Evolutionary conservation across 179 eudicot genomes (phyloP).

Genomic region (Nepenthes alata): DNA sequence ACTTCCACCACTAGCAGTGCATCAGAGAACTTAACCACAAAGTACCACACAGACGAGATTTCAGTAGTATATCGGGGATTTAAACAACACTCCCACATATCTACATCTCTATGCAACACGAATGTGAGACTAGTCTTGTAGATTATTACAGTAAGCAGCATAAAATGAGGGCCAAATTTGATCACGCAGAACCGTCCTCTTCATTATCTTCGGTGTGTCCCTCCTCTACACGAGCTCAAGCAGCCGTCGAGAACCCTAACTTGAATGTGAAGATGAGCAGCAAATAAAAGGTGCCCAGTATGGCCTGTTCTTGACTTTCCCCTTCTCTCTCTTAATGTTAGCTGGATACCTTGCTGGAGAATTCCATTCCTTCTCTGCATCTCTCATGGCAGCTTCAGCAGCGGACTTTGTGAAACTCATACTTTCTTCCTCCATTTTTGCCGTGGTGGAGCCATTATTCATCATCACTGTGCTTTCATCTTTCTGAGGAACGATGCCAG

Average conservation of each 20-base stretch:
- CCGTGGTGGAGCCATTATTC: slow-evolving; percentile 10
- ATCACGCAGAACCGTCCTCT: too few relatives aligned
- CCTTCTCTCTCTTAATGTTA: slow-evolving; percentile 41
- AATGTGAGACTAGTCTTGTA: too few relatives aligned
- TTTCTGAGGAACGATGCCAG: background rate
- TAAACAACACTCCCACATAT: too few relatives aligned
- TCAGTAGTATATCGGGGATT: too few relatives aligned
- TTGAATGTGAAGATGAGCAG: slow-evolving; percentile 9
- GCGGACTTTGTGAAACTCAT: background rate
- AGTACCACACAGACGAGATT: too few relatives aligned
- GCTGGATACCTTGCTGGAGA: slow-evolving; percentile 56
- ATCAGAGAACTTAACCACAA: too few relatives aligned
- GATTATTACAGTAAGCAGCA: too few relatives aligned
- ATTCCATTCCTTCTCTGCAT: slow-evolving; percentile 47
- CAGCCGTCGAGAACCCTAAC: background rate
- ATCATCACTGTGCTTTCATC: slow-evolving; percentile 15
- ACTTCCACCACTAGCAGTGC: too few relatives aligned
- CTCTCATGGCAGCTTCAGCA: slow-evolving; percentile 10
- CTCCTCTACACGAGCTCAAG: background rate
- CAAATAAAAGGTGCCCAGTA: slow-evolving; percentile 10
- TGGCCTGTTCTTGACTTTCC: slow-evolving; percentile 6
- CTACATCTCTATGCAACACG: too few relatives aligned
- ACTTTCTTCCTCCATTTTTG: background rate
- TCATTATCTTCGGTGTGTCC: too few relatives aligned
- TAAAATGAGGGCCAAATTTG: too few relatives aligned